Base-by-base conservation (phyloP, 2,329 filamentous ascomycete genomes). In the Pseudogymnoascus sp. region DNA sequence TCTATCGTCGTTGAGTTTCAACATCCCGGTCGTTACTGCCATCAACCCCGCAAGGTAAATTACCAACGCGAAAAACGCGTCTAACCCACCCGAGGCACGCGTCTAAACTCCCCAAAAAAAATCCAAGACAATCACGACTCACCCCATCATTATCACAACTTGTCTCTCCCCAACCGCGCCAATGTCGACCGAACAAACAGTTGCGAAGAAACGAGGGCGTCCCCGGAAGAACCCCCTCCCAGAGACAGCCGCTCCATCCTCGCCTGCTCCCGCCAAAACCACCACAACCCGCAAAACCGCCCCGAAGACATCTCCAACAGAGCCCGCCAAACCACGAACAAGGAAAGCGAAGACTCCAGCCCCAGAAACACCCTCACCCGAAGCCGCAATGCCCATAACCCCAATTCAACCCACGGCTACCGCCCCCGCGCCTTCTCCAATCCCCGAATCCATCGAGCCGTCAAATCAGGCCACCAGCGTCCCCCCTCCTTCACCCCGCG, bases 111-210 rank as follows among this genome's bases (percentile, higher is more conserved):
- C 40, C 40, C 42, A 23, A 31, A 54, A 47, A 51, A 31, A 54
- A 31, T 54, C 47, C 26, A 54, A 54, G 47, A 54, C 47, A 54
- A 31, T n/a, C 11, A 31, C 47, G 47, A 54, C 26, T 54, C 47
- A 54, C 23, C 3, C 26, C 14, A 54, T 31, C n/a, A 31, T 11
- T 11, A 54, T 51, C 47, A 18, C 47, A 31, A 31, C 47, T 23
- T 54, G 4, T 51, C 47, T 16, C 26, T 31, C 47, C 14, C 14
- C 47, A 31, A 31, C n/a, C 47, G 47, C 26, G n/a, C 47, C 47
- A 54, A 54, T 54, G 47, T 54, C 47, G 23, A 54, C 47, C n/a
- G 47, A 54, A 54, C 47, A 54, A 54, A 31, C 47, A 54, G 10
- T 31, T 54, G 26, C 26, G 14, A 54, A 54, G 47, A 54, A 54